Evolutionary conservation across 1,284 basidiomycete species (phyloP), one percentile per base, ranked within the genome.

Genomic region (Apiotrichum siamense): DNA sequence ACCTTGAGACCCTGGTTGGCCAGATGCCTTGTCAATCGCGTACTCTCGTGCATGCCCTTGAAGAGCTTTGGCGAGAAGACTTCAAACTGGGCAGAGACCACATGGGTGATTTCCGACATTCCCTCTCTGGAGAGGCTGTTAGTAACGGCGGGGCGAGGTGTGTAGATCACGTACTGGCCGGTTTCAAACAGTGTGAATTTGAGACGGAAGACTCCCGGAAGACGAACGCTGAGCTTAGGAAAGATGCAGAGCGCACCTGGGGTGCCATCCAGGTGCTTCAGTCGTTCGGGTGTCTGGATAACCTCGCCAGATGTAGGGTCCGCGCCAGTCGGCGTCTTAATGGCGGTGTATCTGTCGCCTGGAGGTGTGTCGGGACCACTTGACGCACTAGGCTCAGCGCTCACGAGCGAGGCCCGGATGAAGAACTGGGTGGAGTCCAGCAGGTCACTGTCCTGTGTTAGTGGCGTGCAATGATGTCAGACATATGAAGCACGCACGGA

Each of bases 41-140:
- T 76, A 40, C 68, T 72, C 36, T 71, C 70, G 15, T 66, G 64
- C 75, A 76, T 76, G 21, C 75, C 75, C 39, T 67, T 72, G 65
- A 75, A 76, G 11, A 72, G 59, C 49, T 76, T 76, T 9, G 75
- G 75, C 18, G 73, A 75, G 49, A 71, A 75, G 18, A 76, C 75
- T 49, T 75, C 72, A 42, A 76, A 76, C 12, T 62, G 55, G 7
- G 73, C 70, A 1, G 73, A 69, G 4, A 73, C 57, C 10, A 63
- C 62, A n/a, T 62, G 54, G 0, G 64, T 59, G 18, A 74, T 55
- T 49, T 73, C 66, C 6, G 52, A 42, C 18, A 70, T 44, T 10
- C 67, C 70, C 13, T 51, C 46, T 9, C 69, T 70, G 54, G 6
- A 10, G 44, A 12, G 5, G 12, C 15, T 18, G 32, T 29, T 36